These are phyloP conservation scores for Mycena amicta DNA, from an alignment of 768 basidiomycete genomes.

Conservation along the genomic window DNA sequence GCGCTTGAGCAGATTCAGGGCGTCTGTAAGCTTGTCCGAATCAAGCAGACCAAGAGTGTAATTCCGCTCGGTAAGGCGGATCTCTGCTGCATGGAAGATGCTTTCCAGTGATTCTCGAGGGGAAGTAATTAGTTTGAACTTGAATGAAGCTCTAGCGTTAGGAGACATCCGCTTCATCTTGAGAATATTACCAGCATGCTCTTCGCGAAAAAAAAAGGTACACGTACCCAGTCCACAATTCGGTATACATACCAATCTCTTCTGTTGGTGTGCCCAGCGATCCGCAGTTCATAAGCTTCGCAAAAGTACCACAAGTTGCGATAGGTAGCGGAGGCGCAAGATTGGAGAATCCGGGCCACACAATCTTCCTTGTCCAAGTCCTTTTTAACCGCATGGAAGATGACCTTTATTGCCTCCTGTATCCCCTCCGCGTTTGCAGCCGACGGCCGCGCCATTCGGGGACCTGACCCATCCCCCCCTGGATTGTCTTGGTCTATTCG, in stretches of 20 bases:
- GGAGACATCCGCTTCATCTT: too few relatives aligned
- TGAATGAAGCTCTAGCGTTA: too few relatives aligned
- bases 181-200: background rate
- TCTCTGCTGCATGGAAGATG: too few relatives aligned
- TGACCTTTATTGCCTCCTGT: background rate
- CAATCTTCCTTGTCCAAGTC: background rate
- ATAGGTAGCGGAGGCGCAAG: background rate
- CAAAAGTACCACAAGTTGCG: constrained; percentile 8
- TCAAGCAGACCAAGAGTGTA: too few relatives aligned
- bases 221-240: constrained; percentile 5
- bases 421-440: background rate
- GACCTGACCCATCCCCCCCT: constrained; percentile 16
- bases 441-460: background rate
- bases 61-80: too few relatives aligned
- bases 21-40: too few relatives aligned
- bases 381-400: too few relatives aligned
- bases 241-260: constrained; percentile 7
- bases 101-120: too few relatives aligned
- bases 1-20: too few relatives aligned
- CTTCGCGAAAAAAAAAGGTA: too few relatives aligned
- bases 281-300: background rate
- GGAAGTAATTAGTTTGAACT: too few relatives aligned
- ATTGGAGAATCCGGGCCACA: background rate
- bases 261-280: background rate
- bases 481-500: constrained; percentile 22